These are phyloP conservation scores for Entomortierella lignicola DNA, from an alignment of 192 early-diverging fungal genomes.

Conservation along the genomic window DNA sequence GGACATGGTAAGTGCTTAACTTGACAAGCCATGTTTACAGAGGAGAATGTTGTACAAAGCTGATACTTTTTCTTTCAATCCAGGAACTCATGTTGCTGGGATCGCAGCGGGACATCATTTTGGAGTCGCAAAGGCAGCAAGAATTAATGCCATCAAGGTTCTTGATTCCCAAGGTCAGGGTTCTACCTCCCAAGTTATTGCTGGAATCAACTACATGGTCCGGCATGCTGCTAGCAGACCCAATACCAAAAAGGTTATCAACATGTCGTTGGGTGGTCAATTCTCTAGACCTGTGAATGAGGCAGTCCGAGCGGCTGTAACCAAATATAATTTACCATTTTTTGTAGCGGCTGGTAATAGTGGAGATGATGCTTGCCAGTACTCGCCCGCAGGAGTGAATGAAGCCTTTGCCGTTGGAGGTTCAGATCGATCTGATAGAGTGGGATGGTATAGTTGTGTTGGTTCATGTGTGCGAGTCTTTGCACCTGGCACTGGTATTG, in stretches of 20 bases:
- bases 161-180: constrained; percentile 66
- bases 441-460: constrained; percentile 88
- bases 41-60: too few species aligned
- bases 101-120: constrained; percentile 78
- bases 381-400: constrained; percentile 82
- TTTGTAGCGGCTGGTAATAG: constrained; percentile 95
- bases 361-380: constrained; percentile 85
- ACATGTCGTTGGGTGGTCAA: constrained; percentile 95
- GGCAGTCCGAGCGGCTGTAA: constrained; percentile 72
- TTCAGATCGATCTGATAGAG: constrained; percentile 77
- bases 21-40: too few species aligned
- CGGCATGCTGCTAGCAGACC: constrained; percentile 65
- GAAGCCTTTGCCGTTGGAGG: constrained; percentile 92
- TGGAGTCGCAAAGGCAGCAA: constrained; percentile 89
- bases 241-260: constrained; percentile 74
- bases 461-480: constrained; percentile 93
- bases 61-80: neutral
- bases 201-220: constrained; percentile 81
- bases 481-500: constrained; percentile 73
- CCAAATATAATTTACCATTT: constrained; percentile 77
- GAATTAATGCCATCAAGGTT: constrained; percentile 90
- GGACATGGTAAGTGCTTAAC: constrained; percentile 61
- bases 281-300: constrained; percentile 80
- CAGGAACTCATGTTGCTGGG: constrained; percentile 63
- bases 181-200: constrained; percentile 56